Base-by-base conservation (phyloP, 73 alveolate genomes). In the Durusdinium trenchii region DNA sequence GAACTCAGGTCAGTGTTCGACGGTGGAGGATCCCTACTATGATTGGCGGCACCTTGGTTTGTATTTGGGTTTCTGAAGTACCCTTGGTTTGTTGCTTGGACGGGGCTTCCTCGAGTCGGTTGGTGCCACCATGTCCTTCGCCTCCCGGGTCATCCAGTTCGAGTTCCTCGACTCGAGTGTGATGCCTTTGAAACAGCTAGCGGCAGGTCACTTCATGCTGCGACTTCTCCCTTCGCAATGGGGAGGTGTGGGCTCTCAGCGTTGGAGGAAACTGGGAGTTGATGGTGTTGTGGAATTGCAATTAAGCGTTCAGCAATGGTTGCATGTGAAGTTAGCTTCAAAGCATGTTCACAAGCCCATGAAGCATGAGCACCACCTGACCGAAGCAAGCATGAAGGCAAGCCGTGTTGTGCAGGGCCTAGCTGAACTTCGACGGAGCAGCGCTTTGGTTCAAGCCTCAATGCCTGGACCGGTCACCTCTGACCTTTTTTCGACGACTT, bases 191-290 rank as follows among this genome's bases (percentile, higher is more conserved):
- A 1, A 40, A 0, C 62, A 76, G 14, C 62, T 76, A 10, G 40
- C 7, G 32, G 87, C 62, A 76, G 87, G 87, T 76, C 87, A 76
- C 46, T 76, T 76, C 87, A 43, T 43, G 87, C 62, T 76, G 36
- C 87, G 26, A 0, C 87, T 76, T 36, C 87, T 16, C 62, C 87
- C 87, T 1, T 30, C 48, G 3, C 50, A 5, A 7, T 40, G 85
- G 85, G 52, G 52, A n/a, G 30, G 50, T 9, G 26, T 32, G 30
- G 51, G 85, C 9, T 30, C 84, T 23, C 69, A 57, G 48, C 32
- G 30, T 6, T 73, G 85, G 85, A 32, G 54, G 54, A 9, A 73
- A 35, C 12, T 73, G 85, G 84, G 84, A 5, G 84, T 36, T 6
- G 84, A 73, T 36, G 85, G 85, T 40, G 51, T 73, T 32, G 50